phyloP scores from a whole-genome alignment of 1,284 basidiomycete species.

The Austroboletus olivaceoglutinosus region DNA sequence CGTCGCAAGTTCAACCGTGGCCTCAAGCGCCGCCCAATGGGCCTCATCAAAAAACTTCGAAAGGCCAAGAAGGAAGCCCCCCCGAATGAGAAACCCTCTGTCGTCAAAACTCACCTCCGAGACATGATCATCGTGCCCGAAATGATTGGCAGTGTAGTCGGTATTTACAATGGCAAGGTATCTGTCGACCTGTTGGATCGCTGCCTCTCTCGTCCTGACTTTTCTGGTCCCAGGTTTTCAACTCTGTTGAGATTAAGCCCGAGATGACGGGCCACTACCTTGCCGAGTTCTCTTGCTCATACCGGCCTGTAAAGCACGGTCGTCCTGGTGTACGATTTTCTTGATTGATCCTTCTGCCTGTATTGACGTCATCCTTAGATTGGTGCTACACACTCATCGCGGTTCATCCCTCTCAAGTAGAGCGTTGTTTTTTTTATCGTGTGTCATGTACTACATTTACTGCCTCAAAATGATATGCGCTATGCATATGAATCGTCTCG shows the following conservation, averaged over 20 bases:
- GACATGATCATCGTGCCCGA: slow-evolving; percentile 99
- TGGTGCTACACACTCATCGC: slow-evolving; percentile 82
- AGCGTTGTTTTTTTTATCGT: slow-evolving; percentile 1
- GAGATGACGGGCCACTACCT: slow-evolving; percentile 99
- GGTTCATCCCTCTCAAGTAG: slow-evolving; percentile 63
- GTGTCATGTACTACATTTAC: slow-evolving; percentile 17
- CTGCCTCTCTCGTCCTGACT: slow-evolving; percentile 1
- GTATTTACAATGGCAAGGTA: slow-evolving; percentile 98
- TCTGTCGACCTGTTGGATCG: slow-evolving; percentile 15
- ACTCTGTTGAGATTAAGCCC: slow-evolving; percentile 98
- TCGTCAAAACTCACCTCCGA: slow-evolving; percentile 98
- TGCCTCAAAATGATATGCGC: slow-evolving; percentile 30
- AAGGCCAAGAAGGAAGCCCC: slow-evolving; percentile 99
- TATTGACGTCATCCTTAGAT: slow-evolving; percentile 47
- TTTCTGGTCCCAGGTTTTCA: slow-evolving; percentile 69
- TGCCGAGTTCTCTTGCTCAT: slow-evolving; percentile 91
- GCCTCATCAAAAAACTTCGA: slow-evolving; percentile 98
- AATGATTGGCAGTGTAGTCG: slow-evolving; percentile 97
- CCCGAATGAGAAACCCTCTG: slow-evolving; percentile 97
- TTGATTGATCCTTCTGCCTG: background rate
- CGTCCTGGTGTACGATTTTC: slow-evolving; percentile 79
- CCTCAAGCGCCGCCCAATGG: slow-evolving; percentile 97
- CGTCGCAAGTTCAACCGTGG: slow-evolving; percentile 99
- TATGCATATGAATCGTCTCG: slow-evolving; percentile 14
- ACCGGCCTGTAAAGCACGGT: slow-evolving; percentile 99